Evolutionary conservation across 371 early-diverging fungal genomes (phyloP).

Genomic region (Fennellomyces sp.): DNA sequence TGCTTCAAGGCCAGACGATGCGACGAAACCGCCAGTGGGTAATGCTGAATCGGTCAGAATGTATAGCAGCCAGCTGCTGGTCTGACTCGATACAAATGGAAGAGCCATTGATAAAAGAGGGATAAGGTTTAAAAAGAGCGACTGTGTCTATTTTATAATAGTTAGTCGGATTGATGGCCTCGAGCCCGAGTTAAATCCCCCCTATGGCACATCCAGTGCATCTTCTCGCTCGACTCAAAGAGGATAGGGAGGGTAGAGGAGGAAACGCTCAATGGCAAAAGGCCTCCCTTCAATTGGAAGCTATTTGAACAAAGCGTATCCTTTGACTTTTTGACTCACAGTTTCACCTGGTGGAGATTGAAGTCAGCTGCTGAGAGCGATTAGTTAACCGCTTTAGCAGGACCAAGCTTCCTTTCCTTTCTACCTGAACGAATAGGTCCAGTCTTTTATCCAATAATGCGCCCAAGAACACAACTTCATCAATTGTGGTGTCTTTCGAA

Average conservation of each 20-base stretch:
- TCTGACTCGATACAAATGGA: constrained; percentile 43
- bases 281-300: no score
- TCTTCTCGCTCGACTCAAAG: no score
- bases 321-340: no score
- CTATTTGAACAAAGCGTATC: no score
- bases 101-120: constrained; percentile 10
- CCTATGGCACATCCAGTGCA: no score
- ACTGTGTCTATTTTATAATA: neutral
- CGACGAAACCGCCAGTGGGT: constrained; percentile 89
- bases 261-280: no score
- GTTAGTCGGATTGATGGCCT: neutral
- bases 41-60: constrained; percentile 89
- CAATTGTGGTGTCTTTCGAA: neutral
- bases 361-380: no score
- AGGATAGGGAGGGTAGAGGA: no score
- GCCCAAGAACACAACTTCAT: neutral
- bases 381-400: no score
- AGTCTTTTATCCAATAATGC: neutral
- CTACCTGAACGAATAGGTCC: neutral
- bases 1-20: constrained; percentile 83
- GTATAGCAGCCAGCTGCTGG: constrained; percentile 76
- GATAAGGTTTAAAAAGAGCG: neutral
- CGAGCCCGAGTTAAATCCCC: no score
- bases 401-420: neutral
- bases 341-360: no score